phyloP scores from a whole-genome alignment of 2,329 filamentous ascomycete genomes.

The Clonostachys chloroleuca region DNA sequence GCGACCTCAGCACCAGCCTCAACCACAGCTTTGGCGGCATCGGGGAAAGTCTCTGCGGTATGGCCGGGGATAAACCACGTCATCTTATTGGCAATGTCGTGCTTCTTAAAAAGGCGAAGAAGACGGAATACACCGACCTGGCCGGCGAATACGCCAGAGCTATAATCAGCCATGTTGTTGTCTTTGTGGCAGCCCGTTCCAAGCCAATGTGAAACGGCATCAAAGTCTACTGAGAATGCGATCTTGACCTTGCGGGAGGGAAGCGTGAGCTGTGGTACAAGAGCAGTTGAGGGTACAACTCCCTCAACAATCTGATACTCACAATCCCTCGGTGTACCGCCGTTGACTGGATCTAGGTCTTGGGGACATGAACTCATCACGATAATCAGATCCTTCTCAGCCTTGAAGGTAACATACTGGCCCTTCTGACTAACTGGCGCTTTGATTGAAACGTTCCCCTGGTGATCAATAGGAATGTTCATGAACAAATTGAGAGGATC shows the following conservation, averaged over 20 bases:
- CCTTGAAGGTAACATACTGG: conserved; percentile 24
- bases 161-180: conserved; percentile 45
- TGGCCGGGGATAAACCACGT: conserved; percentile 47
- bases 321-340: conserved; percentile 24
- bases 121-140: conserved; percentile 42
- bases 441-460: conserved; percentile 21
- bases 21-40: conserved; percentile 29
- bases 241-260: conserved; percentile 13
- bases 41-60: conserved; percentile 38
- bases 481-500: conserved; percentile 38
- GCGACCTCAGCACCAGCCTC: conserved; percentile 38
- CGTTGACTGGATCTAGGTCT: conserved; percentile 29
- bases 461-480: conserved; percentile 30
- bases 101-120: conserved; percentile 35
- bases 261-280: background rate
- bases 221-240: conserved; percentile 37
- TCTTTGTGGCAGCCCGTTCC: conserved; percentile 42
- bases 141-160: conserved; percentile 42
- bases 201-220: conserved; percentile 46
- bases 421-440: conserved; percentile 23
- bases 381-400: conserved; percentile 26
- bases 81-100: conserved; percentile 35
- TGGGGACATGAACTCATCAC: conserved; percentile 36
- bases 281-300: background rate
- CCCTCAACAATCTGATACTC: conserved; percentile 10